Conservation (phyloP, 2,329 filamentous ascomycete genomes). For the Fusarium annulatum region DNA sequence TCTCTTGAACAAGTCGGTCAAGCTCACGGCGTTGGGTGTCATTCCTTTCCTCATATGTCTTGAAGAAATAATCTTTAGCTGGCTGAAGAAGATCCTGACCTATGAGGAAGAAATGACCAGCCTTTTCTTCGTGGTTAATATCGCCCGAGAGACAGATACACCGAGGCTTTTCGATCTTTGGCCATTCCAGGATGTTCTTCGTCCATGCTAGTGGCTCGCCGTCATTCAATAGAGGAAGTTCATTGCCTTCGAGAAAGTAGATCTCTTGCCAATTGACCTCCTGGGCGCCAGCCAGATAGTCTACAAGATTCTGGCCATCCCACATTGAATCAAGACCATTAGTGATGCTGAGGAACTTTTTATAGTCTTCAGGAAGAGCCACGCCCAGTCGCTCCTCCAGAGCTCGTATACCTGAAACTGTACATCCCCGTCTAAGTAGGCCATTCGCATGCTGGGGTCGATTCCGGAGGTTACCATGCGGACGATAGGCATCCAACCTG, state of each 20-base stretch:
- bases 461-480: background rate
- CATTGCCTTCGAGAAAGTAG: background rate
- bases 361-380: background rate
- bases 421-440: background rate
- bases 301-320: constrained; percentile 4
- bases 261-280: constrained; percentile 2
- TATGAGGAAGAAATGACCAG: background rate
- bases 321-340: constrained; percentile 9
- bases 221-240: background rate
- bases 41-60: background rate
- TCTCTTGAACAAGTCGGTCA: constrained; percentile 7
- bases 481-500: background rate
- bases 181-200: background rate
- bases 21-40: background rate
- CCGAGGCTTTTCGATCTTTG: background rate
- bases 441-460: background rate
- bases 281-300: background rate
- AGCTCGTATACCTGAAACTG: background rate
- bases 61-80: constrained; percentile 12
- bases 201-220: background rate
- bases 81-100: background rate
- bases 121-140: background rate
- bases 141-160: constrained; percentile 1
- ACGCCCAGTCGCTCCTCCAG: background rate
- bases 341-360: background rate